Evolutionary conservation across 1,139 yeast species (phyloP).

Genomic region (Petasospora fabianii): DNA sequence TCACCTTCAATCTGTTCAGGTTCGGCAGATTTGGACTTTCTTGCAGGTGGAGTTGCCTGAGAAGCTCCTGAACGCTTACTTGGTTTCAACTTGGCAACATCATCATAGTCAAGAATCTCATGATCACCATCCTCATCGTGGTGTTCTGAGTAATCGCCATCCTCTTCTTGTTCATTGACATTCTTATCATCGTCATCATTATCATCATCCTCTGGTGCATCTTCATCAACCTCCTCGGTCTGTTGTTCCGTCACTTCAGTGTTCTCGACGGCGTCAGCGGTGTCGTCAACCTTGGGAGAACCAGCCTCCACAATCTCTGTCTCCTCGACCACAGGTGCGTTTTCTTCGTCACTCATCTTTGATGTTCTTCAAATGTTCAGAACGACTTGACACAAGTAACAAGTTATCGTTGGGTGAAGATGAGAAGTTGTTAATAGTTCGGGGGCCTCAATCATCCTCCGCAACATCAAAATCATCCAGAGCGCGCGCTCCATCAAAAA

Average conservation of each 20-base stretch:
- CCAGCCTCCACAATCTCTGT: background rate
- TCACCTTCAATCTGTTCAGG: conserved; percentile 5
- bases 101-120: conserved; percentile 29
- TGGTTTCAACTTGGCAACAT: conserved; percentile 19
- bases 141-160: background rate
- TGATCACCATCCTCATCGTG: conserved; percentile 38
- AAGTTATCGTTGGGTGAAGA: too few species aligned
- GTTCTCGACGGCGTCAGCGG: background rate
- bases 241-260: background rate
- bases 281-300: background rate
- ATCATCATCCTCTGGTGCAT: background rate
- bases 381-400: background rate
- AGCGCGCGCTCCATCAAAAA: too few species aligned
- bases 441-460: too few species aligned
- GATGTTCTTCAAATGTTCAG: background rate
- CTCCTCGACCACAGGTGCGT: background rate
- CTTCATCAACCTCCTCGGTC: background rate
- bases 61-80: conserved; percentile 16
- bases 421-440: too few species aligned
- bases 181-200: conserved; percentile 16
- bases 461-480: too few species aligned
- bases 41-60: conserved; percentile 2
- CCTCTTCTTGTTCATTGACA: conserved; percentile 30
- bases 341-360: conserved; percentile 1
- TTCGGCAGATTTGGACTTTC: too few species aligned